Evolutionary conservation across 495 filamentous ascomycete genomes (phyloP).

Genomic region (Letharia lupina): DNA sequence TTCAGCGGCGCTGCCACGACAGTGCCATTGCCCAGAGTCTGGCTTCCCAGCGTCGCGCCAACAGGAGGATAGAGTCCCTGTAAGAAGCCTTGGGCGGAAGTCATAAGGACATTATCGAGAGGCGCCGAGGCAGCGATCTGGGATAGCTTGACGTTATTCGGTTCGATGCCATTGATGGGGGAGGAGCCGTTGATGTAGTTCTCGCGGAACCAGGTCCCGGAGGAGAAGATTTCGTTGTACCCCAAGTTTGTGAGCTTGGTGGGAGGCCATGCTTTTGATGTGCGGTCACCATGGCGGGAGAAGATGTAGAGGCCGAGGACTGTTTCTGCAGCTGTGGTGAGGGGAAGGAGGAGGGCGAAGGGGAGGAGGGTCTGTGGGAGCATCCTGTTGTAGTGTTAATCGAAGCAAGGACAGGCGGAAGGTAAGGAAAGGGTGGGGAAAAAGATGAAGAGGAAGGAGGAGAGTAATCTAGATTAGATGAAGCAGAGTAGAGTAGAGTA

Average conservation of each 20-base stretch:
- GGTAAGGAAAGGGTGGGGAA: neutral
- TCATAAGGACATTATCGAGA: conserved; percentile 54
- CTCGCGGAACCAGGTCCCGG: conserved; percentile 53
- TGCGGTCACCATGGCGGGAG: conserved; percentile 57
- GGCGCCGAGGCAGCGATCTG: conserved; percentile 53
- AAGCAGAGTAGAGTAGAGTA: too few relatives aligned
- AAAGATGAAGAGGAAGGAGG: neutral
- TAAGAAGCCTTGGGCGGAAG: conserved; percentile 48
- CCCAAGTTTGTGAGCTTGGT: conserved; percentile 52
- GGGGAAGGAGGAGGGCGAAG: conserved; percentile 31
- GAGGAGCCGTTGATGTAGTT: conserved; percentile 42
- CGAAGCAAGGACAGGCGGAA: neutral
- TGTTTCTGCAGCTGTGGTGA: conserved; percentile 46
- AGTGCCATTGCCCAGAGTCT: conserved; percentile 46
- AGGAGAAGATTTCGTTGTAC: conserved; percentile 51
- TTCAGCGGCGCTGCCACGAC: conserved; percentile 45
- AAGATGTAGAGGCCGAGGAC: conserved; percentile 57
- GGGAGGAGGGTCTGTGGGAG: conserved; percentile 24
- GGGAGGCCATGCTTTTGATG: conserved; percentile 45
- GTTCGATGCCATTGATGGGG: conserved; percentile 35
- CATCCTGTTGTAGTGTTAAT: conserved; percentile 19
- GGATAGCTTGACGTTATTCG: conserved; percentile 46
- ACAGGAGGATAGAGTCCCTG: conserved; percentile 58
- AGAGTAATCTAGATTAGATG: too few relatives aligned
- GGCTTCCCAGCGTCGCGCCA: conserved; percentile 27